A percentile compares a stretch with the other conserved stretches of the same genome.
These are phyloP conservation scores for Waltergamsia citrina DNA, from an alignment of 2,329 filamentous ascomycete genomes.

Conservation along the genomic window DNA sequence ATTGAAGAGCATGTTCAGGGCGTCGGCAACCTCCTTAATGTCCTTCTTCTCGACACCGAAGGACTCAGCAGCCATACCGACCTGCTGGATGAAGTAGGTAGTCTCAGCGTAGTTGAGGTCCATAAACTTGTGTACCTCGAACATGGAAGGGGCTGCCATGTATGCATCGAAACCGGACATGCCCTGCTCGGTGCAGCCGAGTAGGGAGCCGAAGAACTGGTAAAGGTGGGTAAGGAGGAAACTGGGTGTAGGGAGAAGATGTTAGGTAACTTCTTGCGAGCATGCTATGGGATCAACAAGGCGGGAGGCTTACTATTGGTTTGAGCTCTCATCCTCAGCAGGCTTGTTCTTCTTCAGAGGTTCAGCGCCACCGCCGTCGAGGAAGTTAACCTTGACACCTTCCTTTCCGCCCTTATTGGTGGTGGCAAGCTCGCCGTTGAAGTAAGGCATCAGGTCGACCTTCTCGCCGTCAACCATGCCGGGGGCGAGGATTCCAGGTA, in stretches of 20 bases:
- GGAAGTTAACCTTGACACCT: slow-evolving; percentile 46
- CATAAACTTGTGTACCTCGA: slow-evolving; percentile 52
- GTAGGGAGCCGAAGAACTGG: slow-evolving; percentile 48
- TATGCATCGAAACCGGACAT: slow-evolving; percentile 40
- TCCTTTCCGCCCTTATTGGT: slow-evolving; percentile 37
- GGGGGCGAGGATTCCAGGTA: slow-evolving; percentile 47
- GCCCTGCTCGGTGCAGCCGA: slow-evolving; percentile 44
- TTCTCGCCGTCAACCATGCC: slow-evolving; percentile 37
- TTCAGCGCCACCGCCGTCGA: slow-evolving; percentile 48
- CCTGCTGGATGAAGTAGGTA: slow-evolving; percentile 50
- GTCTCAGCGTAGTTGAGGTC: slow-evolving; percentile 38
- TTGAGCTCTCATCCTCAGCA: slow-evolving; percentile 35
- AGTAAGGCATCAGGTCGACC: slow-evolving; percentile 51
- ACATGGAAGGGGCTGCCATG: slow-evolving; percentile 33
- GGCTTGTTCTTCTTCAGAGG: slow-evolving; percentile 47
- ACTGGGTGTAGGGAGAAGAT: too few relatives aligned
- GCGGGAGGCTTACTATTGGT: slow-evolving; percentile 40
- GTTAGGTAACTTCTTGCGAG: too few relatives aligned
- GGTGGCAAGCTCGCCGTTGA: slow-evolving; percentile 43
- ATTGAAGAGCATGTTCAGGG: slow-evolving; percentile 40
- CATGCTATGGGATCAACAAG: not conserved
- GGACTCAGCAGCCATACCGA: slow-evolving; percentile 44
- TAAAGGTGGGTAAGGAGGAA: slow-evolving; percentile 52
- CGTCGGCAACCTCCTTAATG: slow-evolving; percentile 33
- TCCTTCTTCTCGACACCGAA: slow-evolving; percentile 49